Evolutionary conservation across 495 filamentous ascomycete genomes (phyloP), one percentile per base, ranked within the genome.

Genomic region (Jackrogersella multiformis): DNA sequence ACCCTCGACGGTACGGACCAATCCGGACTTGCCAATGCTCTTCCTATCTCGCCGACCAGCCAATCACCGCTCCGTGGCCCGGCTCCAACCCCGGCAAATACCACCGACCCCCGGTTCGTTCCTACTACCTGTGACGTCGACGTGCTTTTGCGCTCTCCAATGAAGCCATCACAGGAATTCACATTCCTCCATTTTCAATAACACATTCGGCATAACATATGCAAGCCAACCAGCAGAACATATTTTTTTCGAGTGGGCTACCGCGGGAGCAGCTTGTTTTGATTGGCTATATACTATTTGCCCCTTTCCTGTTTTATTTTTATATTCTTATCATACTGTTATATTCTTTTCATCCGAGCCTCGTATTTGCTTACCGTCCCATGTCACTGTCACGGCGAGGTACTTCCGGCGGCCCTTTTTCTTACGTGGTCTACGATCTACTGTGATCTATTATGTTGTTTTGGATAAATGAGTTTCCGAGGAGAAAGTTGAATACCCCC

Each of bases 31-130:
- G 30, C 44, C 28, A 61, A 65, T 61, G 32, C n/a, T 28, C 18
- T 45, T 13, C 34, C 39, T 12, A 51, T 51, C 18, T 35, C 24
- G 44, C 38, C 51, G 30, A 20, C 5, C 20, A 52, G 4, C 66
- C 66, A 69, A 69, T 69, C 49, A 69, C 21, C 48, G 21, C 36
- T 45, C 20, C 49, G 41, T 2, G 46, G 12, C 52, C 56, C 44
- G 54, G 51, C 42, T 10, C 49, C 56, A 44, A 49, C 61, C 66
- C 66, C 67, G 67, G 67, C 67, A 70, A 65, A 65, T 70, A 32
- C 61, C 35, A 61, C 46, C 35, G 28, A 60, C n/a, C 60, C 61
- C 66, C 28, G 38, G 56, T 56, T 52, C 20, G 12, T 52, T 21
- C 48, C 18, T 42, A 20, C 44, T 58, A 35, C 54, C 60, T 65